Evolutionary conservation across 2,329 filamentous ascomycete species (phyloP).

Genomic region (Colletotrichum shisoi): DNA sequence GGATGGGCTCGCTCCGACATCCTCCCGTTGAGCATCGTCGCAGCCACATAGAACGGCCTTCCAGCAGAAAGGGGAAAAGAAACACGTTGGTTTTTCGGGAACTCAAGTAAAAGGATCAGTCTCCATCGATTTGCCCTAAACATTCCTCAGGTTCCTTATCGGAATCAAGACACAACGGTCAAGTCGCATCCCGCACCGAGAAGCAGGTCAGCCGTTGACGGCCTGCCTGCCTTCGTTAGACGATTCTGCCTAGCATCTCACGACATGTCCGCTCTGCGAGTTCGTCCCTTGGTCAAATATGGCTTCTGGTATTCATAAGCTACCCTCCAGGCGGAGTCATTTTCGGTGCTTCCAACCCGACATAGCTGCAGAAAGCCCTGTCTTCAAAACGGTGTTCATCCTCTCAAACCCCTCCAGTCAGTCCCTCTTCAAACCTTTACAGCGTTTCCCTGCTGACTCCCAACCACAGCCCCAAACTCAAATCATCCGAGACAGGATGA

Average conservation of each 20-base stretch:
- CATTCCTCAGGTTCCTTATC: too few species aligned
- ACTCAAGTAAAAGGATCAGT: too few species aligned
- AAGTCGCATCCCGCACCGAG: too few species aligned
- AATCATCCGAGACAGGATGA: slow-evolving; percentile 18
- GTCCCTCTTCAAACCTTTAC: neutral
- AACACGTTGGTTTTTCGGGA: too few species aligned
- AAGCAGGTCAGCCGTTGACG: too few species aligned
- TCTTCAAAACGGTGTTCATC: neutral
- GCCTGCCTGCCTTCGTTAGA: too few species aligned
- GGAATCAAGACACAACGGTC: too few species aligned
- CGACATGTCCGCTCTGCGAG: neutral
- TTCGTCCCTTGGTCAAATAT: neutral
- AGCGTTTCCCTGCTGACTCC: neutral
- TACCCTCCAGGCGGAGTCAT: neutral
- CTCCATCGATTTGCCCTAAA: too few species aligned
- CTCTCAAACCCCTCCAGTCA: slow-evolving; percentile 2
- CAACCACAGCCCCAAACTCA: slow-evolving; percentile 14
- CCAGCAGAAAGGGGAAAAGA: too few species aligned
- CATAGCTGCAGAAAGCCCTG: neutral
- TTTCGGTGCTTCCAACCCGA: neutral
- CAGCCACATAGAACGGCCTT: too few species aligned
- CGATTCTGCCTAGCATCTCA: neutral
- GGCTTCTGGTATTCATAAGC: slow-evolving; percentile 1
- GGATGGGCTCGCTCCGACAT: too few species aligned
- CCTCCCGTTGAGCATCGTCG: too few species aligned